phyloP scores from a whole-genome alignment of 1,139 yeast species.

The Kurtzmaniella quercitrusa region DNA sequence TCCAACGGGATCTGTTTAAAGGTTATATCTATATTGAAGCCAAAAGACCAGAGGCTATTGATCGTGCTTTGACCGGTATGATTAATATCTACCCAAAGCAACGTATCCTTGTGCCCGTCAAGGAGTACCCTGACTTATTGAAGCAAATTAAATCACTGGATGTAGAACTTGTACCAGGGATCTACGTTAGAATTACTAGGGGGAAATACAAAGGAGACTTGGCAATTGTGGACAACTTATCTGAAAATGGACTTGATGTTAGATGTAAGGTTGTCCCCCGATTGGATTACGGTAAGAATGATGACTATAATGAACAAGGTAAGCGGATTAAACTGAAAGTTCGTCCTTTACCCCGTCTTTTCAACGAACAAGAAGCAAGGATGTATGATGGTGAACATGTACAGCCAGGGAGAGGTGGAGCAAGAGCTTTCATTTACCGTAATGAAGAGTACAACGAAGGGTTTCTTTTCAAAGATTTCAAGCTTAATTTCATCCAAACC shows the following conservation, averaged over 20 bases:
- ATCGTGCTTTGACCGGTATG: constrained; percentile 81
- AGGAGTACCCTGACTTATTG: constrained; percentile 89
- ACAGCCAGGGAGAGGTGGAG: constrained; percentile 73
- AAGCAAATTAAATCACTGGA: constrained; percentile 88
- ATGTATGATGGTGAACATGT: constrained; percentile 56
- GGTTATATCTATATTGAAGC: constrained; percentile 96
- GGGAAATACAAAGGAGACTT: constrained; percentile 92
- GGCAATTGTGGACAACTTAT: constrained; percentile 87
- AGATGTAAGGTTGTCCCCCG: constrained; percentile 90
- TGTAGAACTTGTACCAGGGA: constrained; percentile 84
- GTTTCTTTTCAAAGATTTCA: constrained; percentile 79
- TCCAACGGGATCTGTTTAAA: constrained; percentile 88
- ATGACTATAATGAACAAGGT: constrained; percentile 55
- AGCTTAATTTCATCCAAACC: constrained; percentile 74
- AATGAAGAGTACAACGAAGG: constrained; percentile 92
- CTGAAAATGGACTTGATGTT: constrained; percentile 93
- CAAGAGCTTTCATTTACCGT: constrained; percentile 67
- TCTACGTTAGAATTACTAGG: constrained; percentile 83
- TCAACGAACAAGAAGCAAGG: constrained; percentile 67
- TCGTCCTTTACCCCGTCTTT: constrained; percentile 81
- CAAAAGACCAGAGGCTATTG: constrained; percentile 87
- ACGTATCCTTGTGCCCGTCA: constrained; percentile 87
- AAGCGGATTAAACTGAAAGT: constrained; percentile 49
- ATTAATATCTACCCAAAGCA: constrained; percentile 72
- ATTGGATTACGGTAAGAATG: constrained; percentile 78